Percentiles rank a stretch among this genome's conserved stretches.
Conservation (phyloP, 805 yeast species). For the Jamesozyma lodderae region DNA sequence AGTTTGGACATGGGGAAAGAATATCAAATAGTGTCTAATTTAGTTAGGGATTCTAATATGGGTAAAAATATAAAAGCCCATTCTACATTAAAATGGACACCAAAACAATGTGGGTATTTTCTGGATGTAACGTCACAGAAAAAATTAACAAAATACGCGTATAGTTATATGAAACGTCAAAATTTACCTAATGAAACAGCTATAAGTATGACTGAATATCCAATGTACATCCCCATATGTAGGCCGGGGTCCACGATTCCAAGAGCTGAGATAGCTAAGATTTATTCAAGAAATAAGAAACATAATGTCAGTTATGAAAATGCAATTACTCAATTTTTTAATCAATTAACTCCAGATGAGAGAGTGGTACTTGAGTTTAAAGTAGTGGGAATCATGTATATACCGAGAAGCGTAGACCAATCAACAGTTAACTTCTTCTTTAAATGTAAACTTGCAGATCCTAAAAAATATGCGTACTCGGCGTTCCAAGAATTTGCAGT, state of each 20-base stretch:
- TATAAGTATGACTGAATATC: conserved; percentile 11
- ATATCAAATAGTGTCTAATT: background rate
- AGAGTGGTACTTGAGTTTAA: no score
- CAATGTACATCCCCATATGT: conserved; percentile 14
- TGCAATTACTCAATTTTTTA: no score
- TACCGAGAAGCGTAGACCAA: no score
- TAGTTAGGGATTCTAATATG: conserved; percentile 2
- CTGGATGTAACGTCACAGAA: conserved; percentile 12
- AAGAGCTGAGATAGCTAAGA: conserved; percentile 8
- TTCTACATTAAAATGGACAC: conserved; percentile 10
- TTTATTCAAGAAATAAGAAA: conserved; percentile 12
- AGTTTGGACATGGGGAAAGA: background rate
- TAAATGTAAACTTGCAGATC: no score
- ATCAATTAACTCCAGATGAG: no score
- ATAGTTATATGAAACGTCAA: conserved; percentile 4
- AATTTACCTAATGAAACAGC: conserved; percentile 5
- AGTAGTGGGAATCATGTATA: no score
- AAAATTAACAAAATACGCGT: conserved; percentile 6
- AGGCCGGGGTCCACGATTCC: conserved; percentile 7
- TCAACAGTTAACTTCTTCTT: no score
- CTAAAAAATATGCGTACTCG: no score
- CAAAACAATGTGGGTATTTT: conserved; percentile 13
- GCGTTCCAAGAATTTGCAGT: no score
- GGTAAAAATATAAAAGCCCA: background rate
- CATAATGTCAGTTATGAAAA: no score